phyloP scores from a whole-genome alignment of 331 rosid species.

The Arachis monticola region DNA sequence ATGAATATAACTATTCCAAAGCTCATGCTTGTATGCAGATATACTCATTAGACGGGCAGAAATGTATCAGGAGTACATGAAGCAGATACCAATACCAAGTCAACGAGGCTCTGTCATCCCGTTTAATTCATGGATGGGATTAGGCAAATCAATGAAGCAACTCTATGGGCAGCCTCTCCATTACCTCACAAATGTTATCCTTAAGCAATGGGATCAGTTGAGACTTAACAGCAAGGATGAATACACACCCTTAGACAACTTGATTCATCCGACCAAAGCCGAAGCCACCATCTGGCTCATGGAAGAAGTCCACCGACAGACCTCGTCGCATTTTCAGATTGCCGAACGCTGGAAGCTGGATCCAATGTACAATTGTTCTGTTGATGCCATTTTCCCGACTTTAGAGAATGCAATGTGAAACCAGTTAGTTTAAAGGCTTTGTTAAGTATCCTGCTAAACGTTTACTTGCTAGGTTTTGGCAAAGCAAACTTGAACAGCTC shows the following conservation, averaged over 20 bases:
- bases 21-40: constrained; percentile 42
- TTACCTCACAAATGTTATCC: constrained; percentile 85
- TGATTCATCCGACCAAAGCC: constrained; percentile 87
- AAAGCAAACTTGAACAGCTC: constrained; percentile 1
- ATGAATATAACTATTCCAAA: constrained; percentile 15
- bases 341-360: constrained; percentile 79
- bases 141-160: constrained; percentile 85
- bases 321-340: constrained; percentile 70
- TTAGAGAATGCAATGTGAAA: constrained; percentile 47
- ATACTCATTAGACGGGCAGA: constrained; percentile 69
- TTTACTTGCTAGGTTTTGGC: not conserved
- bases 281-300: constrained; percentile 85
- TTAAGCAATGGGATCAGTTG: constrained; percentile 87
- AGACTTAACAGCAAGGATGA: constrained; percentile 74
- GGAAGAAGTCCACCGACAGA: constrained; percentile 86
- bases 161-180: constrained; percentile 89
- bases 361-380: constrained; percentile 63
- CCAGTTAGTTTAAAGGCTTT: constrained; percentile 31
- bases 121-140: constrained; percentile 80
- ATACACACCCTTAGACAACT: constrained; percentile 62
- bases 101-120: constrained; percentile 85
- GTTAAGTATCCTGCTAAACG: constrained; percentile 28
- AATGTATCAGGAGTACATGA: constrained; percentile 95
- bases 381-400: constrained; percentile 80
- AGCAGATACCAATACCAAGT: constrained; percentile 75